phyloP scores from a whole-genome alignment of 805 yeast genomes.

The Nakazawaea anatomiae region DNA sequence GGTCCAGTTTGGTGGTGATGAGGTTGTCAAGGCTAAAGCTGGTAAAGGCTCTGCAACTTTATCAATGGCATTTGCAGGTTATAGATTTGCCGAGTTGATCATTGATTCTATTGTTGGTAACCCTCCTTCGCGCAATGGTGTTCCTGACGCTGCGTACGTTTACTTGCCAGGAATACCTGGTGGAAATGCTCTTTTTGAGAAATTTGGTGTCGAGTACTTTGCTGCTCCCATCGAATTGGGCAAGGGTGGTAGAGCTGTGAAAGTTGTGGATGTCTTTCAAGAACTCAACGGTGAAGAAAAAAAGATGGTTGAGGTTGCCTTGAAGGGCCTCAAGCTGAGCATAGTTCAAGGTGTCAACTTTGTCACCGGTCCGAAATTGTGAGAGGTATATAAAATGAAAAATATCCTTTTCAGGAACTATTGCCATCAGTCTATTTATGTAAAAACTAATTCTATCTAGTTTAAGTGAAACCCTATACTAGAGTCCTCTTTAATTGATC shows the following conservation, averaged over 20 bases:
- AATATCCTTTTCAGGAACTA: neutral
- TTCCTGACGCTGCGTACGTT: constrained; percentile 42
- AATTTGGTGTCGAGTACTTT: constrained; percentile 37
- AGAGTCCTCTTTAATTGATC: no score
- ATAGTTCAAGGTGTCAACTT: constrained; percentile 9
- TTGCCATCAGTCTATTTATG: no score
- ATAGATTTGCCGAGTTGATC: constrained; percentile 59
- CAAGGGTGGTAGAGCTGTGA: constrained; percentile 27
- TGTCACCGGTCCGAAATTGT: constrained; percentile 7
- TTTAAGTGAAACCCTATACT: no score
- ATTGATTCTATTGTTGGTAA: constrained; percentile 31
- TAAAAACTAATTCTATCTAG: no score
- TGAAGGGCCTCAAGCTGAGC: constrained; percentile 5
- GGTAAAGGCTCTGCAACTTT: constrained; percentile 95
- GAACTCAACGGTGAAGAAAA: neutral
- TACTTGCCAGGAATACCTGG: constrained; percentile 49
- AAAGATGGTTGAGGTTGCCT: constrained; percentile 8
- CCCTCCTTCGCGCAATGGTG: neutral
- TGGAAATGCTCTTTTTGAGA: constrained; percentile 36
- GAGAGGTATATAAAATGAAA: neutral
- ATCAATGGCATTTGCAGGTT: constrained; percentile 95
- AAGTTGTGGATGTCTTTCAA: constrained; percentile 4
- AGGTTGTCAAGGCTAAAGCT: constrained; percentile 90
- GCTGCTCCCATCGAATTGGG: constrained; percentile 40
- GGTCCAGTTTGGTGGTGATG: constrained; percentile 71